Percentiles rank a stretch among this genome's conserved stretches.
Conservation (phyloP, 352 stramenopile genomes). For the Elongisporangium senticosum region DNA sequence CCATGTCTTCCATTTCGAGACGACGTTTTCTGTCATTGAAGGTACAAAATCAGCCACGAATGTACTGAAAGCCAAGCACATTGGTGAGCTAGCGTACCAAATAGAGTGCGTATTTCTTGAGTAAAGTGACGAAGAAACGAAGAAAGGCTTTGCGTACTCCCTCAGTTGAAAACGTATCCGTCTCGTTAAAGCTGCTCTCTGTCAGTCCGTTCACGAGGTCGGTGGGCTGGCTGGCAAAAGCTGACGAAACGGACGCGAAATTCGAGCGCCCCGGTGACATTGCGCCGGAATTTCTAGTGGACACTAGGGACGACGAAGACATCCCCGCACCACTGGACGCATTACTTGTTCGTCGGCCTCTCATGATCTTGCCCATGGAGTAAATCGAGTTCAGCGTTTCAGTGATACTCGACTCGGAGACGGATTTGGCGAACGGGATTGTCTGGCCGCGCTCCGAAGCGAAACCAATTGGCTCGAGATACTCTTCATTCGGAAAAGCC, state of each 20-base stretch:
- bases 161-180: slow-evolving; percentile 59
- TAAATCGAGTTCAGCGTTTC: slow-evolving; percentile 56
- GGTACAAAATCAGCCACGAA: neutral
- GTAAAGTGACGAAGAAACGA: slow-evolving; percentile 74
- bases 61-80: neutral
- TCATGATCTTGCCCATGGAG: slow-evolving; percentile 65
- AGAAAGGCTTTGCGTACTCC: slow-evolving; percentile 69
- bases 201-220: slow-evolving; percentile 30
- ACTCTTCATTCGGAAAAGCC: slow-evolving; percentile 77
- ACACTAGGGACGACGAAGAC: slow-evolving; percentile 16
- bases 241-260: slow-evolving; percentile 21
- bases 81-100: slow-evolving; percentile 32
- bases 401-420: slow-evolving; percentile 44
- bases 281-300: slow-evolving; percentile 14
- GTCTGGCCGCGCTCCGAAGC: slow-evolving; percentile 62
- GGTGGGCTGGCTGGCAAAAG: slow-evolving; percentile 10
- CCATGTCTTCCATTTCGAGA: slow-evolving; percentile 14
- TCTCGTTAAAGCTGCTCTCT: slow-evolving; percentile 66
- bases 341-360: slow-evolving; percentile 42
- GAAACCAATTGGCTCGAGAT: slow-evolving; percentile 76
- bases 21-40: slow-evolving; percentile 15
- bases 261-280: slow-evolving; percentile 23
- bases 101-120: slow-evolving; percentile 77
- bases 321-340: slow-evolving; percentile 28
- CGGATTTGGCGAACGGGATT: slow-evolving; percentile 50